Conservation (phyloP, 352 stramenopile genomes). For the Pythium dissimile region DNA sequence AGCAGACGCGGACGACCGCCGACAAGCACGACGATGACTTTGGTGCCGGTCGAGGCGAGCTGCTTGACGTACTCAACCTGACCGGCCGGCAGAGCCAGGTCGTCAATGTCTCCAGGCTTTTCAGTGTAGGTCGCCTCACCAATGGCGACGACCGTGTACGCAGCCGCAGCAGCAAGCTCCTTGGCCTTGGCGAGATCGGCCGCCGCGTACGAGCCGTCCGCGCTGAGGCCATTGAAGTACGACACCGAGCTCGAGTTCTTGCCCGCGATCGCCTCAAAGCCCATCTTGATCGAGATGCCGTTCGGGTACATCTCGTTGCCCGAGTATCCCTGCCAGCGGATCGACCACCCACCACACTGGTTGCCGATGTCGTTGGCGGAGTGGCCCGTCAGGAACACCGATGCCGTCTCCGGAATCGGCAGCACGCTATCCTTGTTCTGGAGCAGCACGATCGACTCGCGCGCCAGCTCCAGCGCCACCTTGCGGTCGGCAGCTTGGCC, state of each 20-base stretch:
- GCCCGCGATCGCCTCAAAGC: slow-evolving; percentile 34
- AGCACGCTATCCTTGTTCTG: slow-evolving; percentile 78
- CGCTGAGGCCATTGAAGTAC: slow-evolving; percentile 54
- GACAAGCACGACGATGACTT: slow-evolving; percentile 79
- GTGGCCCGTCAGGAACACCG: slow-evolving; percentile 70
- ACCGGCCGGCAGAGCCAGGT: slow-evolving; percentile 55
- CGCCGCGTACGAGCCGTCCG: slow-evolving; percentile 47
- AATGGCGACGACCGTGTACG: slow-evolving; percentile 75
- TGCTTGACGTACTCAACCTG: slow-evolving; percentile 74
- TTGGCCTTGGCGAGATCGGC: slow-evolving; percentile 54
- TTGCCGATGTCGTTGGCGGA: slow-evolving; percentile 64
- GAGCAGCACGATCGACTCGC: slow-evolving; percentile 61
- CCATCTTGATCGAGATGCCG: slow-evolving; percentile 57
- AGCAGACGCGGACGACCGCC: slow-evolving; percentile 79
- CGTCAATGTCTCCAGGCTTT: slow-evolving; percentile 83
- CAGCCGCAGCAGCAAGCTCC: slow-evolving; percentile 34
- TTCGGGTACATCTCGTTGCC: slow-evolving; percentile 61
- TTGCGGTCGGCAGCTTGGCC: slow-evolving; percentile 17
- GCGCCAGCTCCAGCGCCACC: slow-evolving; percentile 20
- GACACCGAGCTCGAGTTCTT: slow-evolving; percentile 22
- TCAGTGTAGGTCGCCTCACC: slow-evolving; percentile 80
- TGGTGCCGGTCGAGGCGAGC: slow-evolving; percentile 59
- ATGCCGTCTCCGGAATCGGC: slow-evolving; percentile 31
- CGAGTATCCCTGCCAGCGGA: slow-evolving; percentile 82
- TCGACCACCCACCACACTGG: slow-evolving; percentile 77